Evolutionary conservation across 106 monocot genomes (phyloP).

Genomic region (Platanthera zijinensis): DNA sequence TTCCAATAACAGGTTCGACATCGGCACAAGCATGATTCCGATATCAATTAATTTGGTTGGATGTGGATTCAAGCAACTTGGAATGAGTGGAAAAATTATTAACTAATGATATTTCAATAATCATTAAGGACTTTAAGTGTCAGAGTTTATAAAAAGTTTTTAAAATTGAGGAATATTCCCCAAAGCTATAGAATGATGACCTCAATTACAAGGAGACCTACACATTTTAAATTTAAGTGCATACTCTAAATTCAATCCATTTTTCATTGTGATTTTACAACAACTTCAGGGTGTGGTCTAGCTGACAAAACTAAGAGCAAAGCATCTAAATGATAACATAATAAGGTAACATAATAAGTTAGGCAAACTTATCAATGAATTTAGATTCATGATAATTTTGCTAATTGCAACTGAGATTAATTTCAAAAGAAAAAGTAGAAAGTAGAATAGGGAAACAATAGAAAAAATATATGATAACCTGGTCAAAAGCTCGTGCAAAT

Average conservation of each 20-base stretch:
- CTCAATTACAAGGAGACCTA: not conserved
- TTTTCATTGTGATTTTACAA: not conserved
- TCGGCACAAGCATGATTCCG: no score
- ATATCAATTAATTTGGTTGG: no score
- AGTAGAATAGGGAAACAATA: not conserved
- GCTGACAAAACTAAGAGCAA: not conserved
- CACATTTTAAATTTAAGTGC: not conserved
- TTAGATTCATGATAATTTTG: not conserved
- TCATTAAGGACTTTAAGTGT: no score
- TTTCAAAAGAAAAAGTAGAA: not conserved
- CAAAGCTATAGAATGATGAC: no score
- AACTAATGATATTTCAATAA: no score
- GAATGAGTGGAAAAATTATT: no score
- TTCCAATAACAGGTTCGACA: no score
- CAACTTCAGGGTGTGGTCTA: not conserved
- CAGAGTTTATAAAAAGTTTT: no score
- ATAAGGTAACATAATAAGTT: not conserved
- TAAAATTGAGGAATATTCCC: no score
- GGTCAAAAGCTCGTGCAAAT: constrained; percentile 64
- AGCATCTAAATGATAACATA: not conserved
- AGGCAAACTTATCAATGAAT: not conserved
- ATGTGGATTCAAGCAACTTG: no score
- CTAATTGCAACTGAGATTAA: not conserved
- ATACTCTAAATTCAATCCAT: not conserved
- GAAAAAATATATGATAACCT: constrained; percentile 37